Conservation (phyloP, 306 rosid genomes). For the Benincasa hispida region DNA sequence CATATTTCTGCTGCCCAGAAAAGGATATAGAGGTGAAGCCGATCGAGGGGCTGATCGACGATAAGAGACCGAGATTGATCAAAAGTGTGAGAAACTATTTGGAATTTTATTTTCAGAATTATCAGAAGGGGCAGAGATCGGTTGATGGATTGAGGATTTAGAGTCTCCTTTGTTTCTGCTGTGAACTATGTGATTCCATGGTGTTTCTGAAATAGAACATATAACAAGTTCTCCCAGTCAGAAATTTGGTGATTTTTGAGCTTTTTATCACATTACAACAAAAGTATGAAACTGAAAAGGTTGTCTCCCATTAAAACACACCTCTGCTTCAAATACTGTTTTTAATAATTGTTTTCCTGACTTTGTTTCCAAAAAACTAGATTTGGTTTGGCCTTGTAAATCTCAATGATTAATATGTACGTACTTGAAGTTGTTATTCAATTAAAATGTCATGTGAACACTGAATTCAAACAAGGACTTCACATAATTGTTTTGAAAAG, state of each 20-base stretch:
- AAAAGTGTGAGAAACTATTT: slow-evolving; percentile 24
- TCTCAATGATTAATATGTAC: background rate
- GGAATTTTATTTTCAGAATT: slow-evolving; percentile 28
- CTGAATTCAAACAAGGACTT: too few relatives aligned
- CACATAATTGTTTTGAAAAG: background rate
- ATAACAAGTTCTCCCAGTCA: background rate
- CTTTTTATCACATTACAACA: background rate
- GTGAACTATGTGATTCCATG: background rate
- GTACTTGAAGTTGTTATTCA: background rate
- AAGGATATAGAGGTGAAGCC: slow-evolving; percentile 41
- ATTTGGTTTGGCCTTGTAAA: background rate
- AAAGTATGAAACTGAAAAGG: background rate
- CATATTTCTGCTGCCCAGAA: slow-evolving; percentile 37
- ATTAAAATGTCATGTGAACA: background rate
- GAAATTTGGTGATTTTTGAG: background rate
- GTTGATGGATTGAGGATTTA: slow-evolving; percentile 39
- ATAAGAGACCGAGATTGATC: slow-evolving; percentile 38
- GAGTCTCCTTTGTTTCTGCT: too few relatives aligned
- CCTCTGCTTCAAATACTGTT: background rate
- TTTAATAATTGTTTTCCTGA: too few relatives aligned
- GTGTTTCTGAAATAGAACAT: background rate
- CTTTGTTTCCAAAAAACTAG: background rate
- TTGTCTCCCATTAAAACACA: background rate
- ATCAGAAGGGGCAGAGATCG: slow-evolving; percentile 46
- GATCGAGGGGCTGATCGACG: slow-evolving; percentile 20